These are phyloP conservation scores for Solanum bukasovii DNA, from an alignment of 257 asterid species.

Conservation along the genomic window DNA sequence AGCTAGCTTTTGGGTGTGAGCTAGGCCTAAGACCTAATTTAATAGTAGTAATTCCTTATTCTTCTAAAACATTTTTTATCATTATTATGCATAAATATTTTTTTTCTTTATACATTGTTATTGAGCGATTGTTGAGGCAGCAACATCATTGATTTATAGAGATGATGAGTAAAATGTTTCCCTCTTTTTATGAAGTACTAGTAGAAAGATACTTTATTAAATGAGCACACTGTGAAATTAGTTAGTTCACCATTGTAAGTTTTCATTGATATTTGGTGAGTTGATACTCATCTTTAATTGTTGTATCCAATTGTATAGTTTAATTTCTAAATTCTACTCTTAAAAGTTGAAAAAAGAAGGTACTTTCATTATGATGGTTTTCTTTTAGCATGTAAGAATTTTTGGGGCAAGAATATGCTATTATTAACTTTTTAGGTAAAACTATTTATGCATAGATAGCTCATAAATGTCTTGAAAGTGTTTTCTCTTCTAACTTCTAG, in stretches of 20 bases:
- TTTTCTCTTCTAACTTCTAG: not conserved
- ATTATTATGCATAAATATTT: not conserved
- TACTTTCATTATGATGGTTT: not conserved
- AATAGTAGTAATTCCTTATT: not conserved
- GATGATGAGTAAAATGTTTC: not conserved
- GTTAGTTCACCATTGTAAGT: not conserved
- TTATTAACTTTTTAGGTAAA: not conserved
- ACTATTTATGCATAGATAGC: not conserved
- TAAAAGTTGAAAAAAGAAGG: not conserved
- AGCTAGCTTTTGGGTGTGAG: not conserved
- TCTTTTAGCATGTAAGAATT: not conserved
- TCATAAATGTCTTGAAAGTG: not conserved
- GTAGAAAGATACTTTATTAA: not conserved
- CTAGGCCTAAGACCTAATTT: not conserved
- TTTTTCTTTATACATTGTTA: not conserved
- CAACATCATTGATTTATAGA: not conserved
- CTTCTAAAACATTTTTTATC: not conserved
- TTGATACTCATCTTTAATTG: not conserved
- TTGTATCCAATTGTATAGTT: not conserved
- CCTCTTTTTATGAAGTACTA: not conserved
- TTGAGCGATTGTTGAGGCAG: not conserved
- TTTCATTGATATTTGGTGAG: not conserved
- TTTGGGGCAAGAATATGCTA: not conserved
- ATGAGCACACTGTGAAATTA: no score
- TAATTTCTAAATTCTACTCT: not conserved